These are phyloP conservation scores for Penicillium sp. DNA, from an alignment of 2,329 filamentous ascomycete genomes.

Conservation along the genomic window DNA sequence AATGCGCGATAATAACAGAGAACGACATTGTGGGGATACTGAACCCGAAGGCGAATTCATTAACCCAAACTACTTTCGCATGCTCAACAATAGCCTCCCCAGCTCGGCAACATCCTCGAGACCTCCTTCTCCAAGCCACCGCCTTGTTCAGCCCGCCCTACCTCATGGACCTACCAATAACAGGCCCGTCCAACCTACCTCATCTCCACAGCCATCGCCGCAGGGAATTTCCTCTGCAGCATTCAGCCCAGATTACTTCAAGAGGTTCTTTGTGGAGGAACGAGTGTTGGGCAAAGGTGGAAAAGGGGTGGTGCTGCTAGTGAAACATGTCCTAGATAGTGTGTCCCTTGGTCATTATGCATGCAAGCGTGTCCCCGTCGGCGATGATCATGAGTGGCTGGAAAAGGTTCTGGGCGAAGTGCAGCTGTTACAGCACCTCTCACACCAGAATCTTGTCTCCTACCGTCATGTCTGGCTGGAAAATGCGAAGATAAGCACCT, in stretches of 20 bases:
- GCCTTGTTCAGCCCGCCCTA: conserved; percentile 48
- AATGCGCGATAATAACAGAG: conserved; percentile 52
- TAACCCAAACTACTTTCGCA: conserved; percentile 90
- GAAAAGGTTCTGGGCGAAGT: conserved; percentile 94
- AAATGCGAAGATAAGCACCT: conserved; percentile 76
- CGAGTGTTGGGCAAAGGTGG: conserved; percentile 82
- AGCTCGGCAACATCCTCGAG: conserved; percentile 46
- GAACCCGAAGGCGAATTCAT: conserved; percentile 65
- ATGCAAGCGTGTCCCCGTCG: conserved; percentile 94
- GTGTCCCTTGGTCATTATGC: conserved; percentile 88
- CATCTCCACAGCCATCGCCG: conserved; percentile 49
- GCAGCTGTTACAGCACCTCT: conserved; percentile 83
- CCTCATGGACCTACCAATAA: conserved; percentile 47
- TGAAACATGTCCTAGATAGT: conserved; percentile 86
- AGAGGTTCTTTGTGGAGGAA: conserved; percentile 88
- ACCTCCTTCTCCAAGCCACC: conserved; percentile 52
- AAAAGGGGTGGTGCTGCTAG: conserved; percentile 91
- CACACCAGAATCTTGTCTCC: conserved; percentile 91
- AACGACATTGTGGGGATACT: conserved; percentile 30
- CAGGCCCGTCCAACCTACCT: conserved; percentile 48
- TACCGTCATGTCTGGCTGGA: conserved; percentile 98
- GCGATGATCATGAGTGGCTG: conserved; percentile 91
- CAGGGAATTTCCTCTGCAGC: conserved; percentile 80
- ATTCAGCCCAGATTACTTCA: conserved; percentile 90
- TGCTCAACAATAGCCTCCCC: conserved; percentile 67